Evolutionary conservation across 176 grass and related monocot genomes (phyloP).

Genomic region (Aegilops umbellulata): DNA sequence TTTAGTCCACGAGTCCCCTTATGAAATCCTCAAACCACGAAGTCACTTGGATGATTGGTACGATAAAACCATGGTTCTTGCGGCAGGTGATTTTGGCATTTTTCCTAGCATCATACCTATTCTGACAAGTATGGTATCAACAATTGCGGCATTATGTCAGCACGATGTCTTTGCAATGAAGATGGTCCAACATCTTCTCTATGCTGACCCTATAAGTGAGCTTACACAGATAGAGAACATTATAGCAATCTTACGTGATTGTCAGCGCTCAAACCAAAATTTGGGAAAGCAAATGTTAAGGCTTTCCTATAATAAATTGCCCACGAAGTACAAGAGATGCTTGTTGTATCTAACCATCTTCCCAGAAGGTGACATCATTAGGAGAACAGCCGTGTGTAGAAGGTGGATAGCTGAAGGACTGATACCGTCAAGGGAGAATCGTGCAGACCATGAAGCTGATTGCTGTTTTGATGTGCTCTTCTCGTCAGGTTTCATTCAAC

Average conservation of each 20-base stretch:
- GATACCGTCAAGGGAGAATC: background rate
- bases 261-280: accelerated
- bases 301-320: background rate
- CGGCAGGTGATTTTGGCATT: too few relatives aligned
- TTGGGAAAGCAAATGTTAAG: background rate
- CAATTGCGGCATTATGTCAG: too few relatives aligned
- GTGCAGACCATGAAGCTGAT: background rate
- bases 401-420: slow-evolving; percentile 9
- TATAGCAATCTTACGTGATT: accelerated
- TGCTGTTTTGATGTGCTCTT: background rate
- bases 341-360: background rate
- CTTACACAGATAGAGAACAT: accelerated
- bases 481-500: background rate
- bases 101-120: too few relatives aligned
- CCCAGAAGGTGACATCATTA: background rate
- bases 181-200: background rate
- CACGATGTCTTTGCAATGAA: background rate
- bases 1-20: background rate
- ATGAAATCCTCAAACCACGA: background rate
- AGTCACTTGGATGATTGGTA: accelerated
- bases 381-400: background rate
- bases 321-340: background rate
- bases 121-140: too few relatives aligned
- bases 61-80: too few relatives aligned
- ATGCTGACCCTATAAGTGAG: background rate